Conservation (phyloP, 768 basidiomycete species). For the Naganishia vishniacii region DNA sequence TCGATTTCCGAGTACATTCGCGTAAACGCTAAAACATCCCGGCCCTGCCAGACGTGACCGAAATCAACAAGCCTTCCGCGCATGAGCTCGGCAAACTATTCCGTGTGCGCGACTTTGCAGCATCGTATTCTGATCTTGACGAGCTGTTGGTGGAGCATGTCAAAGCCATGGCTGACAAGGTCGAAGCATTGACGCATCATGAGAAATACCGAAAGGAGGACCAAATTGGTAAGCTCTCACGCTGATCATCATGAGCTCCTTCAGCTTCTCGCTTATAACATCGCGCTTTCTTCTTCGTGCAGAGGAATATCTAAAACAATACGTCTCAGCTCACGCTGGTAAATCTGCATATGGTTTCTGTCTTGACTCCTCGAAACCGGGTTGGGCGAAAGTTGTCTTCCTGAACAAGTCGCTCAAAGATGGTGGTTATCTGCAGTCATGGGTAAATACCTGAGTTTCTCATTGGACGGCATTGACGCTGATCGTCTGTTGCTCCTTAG, state of each 20-base stretch:
- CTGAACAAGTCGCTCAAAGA: constrained; percentile 72
- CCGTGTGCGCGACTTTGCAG: constrained; percentile 34
- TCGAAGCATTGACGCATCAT: constrained; percentile 89
- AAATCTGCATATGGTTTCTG: constrained; percentile 95
- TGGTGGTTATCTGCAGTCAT: constrained; percentile 75
- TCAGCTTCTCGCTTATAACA: not conserved
- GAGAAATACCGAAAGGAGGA: constrained; percentile 91
- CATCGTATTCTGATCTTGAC: constrained; percentile 86
- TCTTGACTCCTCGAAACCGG: constrained; percentile 78
- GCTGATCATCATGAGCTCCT: not conserved
- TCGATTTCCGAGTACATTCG: not conserved
- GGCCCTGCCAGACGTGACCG: constrained; percentile 49
- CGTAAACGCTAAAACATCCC: too few species aligned
- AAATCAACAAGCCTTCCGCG: constrained; percentile 51
- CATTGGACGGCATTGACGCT: not conserved
- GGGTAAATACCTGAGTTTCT: constrained; percentile 58
- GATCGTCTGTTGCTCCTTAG: constrained; percentile 29
- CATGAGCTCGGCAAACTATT: constrained; percentile 47
- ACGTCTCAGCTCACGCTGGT: constrained; percentile 84
- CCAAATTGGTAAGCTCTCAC: constrained; percentile 68
- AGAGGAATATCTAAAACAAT: constrained; percentile 85
- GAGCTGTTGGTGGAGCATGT: constrained; percentile 96
- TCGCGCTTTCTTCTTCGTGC: not conserved
- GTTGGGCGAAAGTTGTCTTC: constrained; percentile 90
- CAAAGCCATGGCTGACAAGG: constrained; percentile 82